Evolutionary conservation across 805 yeast genomes (phyloP), one percentile per base, ranked within the genome.

Genomic region (Zygosaccharomyces siamensis): DNA sequence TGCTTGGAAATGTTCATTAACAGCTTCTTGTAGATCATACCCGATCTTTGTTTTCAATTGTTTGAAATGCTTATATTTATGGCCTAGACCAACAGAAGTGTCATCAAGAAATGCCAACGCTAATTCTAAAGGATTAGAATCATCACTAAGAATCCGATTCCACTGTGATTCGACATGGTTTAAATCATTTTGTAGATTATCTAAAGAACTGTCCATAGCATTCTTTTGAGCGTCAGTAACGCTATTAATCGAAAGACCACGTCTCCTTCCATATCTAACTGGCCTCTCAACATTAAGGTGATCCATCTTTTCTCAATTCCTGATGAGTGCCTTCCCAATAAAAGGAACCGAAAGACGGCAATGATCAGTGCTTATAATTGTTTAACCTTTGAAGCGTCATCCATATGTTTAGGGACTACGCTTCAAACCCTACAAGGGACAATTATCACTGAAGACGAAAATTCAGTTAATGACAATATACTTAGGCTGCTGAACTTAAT

Each of bases 1-100:
- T 1, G 88, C 83, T 62, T 87, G 90, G 63, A 83, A 84, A 62
- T 89, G 86, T 46, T 83, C 86, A 55, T 84, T 84, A 26, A 90
- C 97, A 1, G 90, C 87, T 21, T 67, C 69, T 50, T 83, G 78
- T 45, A 92, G 71, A 23, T 81, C 77, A 14, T 62, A 62, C 12
- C 82, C 78, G 10, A 90, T 76, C 46, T 77, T 71, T 21, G 71
- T 70, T 52, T 83, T 80, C 39, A 89, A 66, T 42, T 76, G 75
- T 38, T 75, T 71, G 56, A 92, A 92, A 52, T 87, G 89, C 1
- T 74, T 74, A 49, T 75, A 74, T 51, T 83, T 79, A 58, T 83
- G 84, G 0, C 96, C 95, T 58, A 87, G 69, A 0, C 98, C 98
- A n/a, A 89, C 93, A 0, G 96, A 86, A 2, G 95, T 81, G 58